Percentiles rank a stretch among this genome's conserved stretches.
phyloP scores from a whole-genome alignment of 2,329 filamentous ascomycete genomes.

The Celoporthe dispersa region DNA sequence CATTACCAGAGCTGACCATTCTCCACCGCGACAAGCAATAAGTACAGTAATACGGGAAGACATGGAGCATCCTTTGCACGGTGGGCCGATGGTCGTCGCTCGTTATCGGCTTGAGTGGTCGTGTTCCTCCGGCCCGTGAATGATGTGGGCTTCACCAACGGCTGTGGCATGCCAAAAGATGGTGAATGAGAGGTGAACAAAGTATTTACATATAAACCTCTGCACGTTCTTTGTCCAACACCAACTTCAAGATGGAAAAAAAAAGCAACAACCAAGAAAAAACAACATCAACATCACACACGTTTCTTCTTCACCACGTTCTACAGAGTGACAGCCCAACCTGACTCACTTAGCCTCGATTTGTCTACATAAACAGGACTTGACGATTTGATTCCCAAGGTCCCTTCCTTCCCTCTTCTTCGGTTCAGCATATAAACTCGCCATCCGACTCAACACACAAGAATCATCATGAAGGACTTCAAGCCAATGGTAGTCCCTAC shows the following conservation, averaged over 20 bases:
- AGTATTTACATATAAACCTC: neutral
- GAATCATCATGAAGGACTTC: constrained; percentile 18
- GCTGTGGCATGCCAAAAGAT: neutral
- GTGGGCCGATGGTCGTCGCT: neutral
- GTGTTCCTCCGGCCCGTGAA: neutral
- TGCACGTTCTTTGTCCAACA: neutral
- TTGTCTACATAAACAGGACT: too few relatives aligned
- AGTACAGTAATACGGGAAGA: neutral
- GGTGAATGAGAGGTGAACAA: neutral
- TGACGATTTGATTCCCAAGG: neutral
- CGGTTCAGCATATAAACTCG: neutral
- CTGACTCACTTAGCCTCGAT: neutral
- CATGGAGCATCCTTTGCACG: neutral
- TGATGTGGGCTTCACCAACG: neutral
- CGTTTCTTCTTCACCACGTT: neutral
- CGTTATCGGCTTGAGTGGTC: neutral
- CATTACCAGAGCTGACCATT: neutral
- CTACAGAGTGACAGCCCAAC: too few relatives aligned
- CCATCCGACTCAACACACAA: neutral
- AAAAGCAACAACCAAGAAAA: too few relatives aligned
- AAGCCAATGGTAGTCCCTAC: constrained; percentile 20
- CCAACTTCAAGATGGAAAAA: neutral
- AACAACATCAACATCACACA: neutral
- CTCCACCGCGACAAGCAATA: neutral
- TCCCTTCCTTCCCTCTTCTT: neutral